phyloP scores from a whole-genome alignment of 345 rosid species.

The Citrus reticulata region DNA sequence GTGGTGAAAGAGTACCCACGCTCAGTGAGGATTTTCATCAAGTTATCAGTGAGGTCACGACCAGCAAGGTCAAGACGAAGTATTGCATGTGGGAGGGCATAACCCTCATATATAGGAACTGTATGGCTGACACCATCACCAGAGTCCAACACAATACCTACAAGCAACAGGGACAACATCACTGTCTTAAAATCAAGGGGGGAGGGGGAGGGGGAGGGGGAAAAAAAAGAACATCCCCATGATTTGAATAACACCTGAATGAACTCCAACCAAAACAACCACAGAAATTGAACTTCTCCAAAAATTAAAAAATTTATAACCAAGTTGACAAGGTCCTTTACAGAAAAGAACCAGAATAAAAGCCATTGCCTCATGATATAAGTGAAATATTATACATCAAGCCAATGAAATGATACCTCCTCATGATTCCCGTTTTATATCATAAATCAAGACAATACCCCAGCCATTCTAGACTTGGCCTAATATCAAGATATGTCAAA shows the following conservation, averaged over 20 bases:
- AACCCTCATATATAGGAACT: slow-evolving; percentile 86
- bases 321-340: neutral
- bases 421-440: neutral
- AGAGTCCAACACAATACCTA: slow-evolving; percentile 92
- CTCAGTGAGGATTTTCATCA: slow-evolving; percentile 91
- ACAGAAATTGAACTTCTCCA: neutral
- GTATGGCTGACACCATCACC: slow-evolving; percentile 97
- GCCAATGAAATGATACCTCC: neutral
- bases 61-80: slow-evolving; percentile 94
- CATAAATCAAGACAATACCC: neutral
- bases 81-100: slow-evolving; percentile 86
- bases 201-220: no score
- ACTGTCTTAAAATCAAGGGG: neutral
- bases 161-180: neutral
- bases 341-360: neutral
- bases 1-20: slow-evolving; percentile 97
- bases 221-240: neutral
- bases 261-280: neutral
- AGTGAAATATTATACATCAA: neutral
- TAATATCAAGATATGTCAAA: neutral
- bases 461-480: neutral
- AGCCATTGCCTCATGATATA: neutral
- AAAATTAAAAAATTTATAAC: neutral
- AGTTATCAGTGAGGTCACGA: slow-evolving; percentile 78
- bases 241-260: neutral